Base-by-base conservation (phyloP, 2,329 filamentous ascomycete species). In the Alternaria sp. region DNA sequence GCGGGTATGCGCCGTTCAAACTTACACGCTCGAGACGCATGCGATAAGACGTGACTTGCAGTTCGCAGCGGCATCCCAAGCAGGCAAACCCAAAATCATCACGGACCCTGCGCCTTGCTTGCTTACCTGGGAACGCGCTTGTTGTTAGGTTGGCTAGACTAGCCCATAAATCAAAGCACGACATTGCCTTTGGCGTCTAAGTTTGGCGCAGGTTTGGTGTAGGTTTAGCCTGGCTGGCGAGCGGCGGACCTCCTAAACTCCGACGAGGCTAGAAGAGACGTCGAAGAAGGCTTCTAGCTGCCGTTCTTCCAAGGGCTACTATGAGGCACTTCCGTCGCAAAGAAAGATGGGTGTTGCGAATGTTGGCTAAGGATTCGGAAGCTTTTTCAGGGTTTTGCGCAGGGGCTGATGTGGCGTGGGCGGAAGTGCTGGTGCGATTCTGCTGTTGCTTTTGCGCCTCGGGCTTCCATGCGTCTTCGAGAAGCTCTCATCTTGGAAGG, bases 391-490 rank as follows among this genome's bases (percentile, higher is more conserved):
- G 30, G 28, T 40, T 17, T 36, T 40, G 30, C 30, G 30, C 19
- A 52, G 19, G 19, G 19, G 30, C 32, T 23, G 23, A 17, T 52
- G 49, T 51, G 49, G 49, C 30, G 28, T 21, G 49, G 21, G 25
- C 25, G 25, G 46, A 12, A 28, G 9, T 23, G 30, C 13, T 30
- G 28, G 28, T 32, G 30, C 49, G 19, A 52, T 40, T 5, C 15
- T 17, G 19, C 9, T 52, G 28, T 36, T 36, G 10, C 28, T 52
- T 52, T 52, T 52, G 49, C 49, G 49, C 28, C 30, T 23, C 19
- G 17, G 49, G 49, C 49, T 52, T 52, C 49, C 19, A 52, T 32
- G 19, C 49, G 49, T 52, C 49, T 52, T 52, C 49, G 49, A 52
- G 49, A 52, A 52, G 49, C 12, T 40, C 13, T 52, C 8, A 2